Evolutionary conservation across 2,329 filamentous ascomycete species (phyloP).

Genomic region (Trichothecium roseum): DNA sequence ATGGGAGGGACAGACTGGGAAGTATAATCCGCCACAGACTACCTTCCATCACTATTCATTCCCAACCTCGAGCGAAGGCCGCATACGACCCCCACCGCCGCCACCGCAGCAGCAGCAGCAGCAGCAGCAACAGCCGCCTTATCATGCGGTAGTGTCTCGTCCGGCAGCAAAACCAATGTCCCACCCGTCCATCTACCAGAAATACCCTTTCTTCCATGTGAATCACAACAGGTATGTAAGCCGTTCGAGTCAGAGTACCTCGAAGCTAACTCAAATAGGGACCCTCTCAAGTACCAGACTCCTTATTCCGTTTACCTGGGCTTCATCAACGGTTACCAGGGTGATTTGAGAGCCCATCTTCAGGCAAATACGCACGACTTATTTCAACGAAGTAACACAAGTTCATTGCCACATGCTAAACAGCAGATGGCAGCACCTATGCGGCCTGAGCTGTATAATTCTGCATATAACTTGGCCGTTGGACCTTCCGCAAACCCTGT

Average conservation of each 20-base stretch:
- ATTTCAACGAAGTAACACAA: constrained; percentile 14
- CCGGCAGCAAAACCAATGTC: constrained; percentile 20
- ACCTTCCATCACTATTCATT: no score
- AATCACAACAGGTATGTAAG: constrained; percentile 44
- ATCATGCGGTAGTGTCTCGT: constrained; percentile 2
- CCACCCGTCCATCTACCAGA: constrained; percentile 34
- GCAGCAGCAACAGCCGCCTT: background rate
- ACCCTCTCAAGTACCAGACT: constrained; percentile 45
- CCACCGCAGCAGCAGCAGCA: background rate
- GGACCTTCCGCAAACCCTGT: no score
- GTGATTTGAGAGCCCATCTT: constrained; percentile 34
- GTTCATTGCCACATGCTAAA: constrained; percentile 1
- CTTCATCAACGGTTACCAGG: constrained; percentile 52
- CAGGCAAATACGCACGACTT: constrained; percentile 21
- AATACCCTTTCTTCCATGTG: constrained; percentile 48
- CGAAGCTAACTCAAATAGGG: constrained; percentile 22
- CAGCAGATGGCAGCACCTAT: background rate
- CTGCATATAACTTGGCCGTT: no score
- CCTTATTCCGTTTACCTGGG: constrained; percentile 44
- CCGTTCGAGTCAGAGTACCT: background rate
- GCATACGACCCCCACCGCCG: background rate
- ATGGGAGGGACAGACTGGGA: no score
- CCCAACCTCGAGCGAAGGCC: no score
- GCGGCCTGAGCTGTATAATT: background rate
- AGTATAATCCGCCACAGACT: no score